Conservation (phyloP, 164 flowering plant genomes). For the Sedum album region DNA sequence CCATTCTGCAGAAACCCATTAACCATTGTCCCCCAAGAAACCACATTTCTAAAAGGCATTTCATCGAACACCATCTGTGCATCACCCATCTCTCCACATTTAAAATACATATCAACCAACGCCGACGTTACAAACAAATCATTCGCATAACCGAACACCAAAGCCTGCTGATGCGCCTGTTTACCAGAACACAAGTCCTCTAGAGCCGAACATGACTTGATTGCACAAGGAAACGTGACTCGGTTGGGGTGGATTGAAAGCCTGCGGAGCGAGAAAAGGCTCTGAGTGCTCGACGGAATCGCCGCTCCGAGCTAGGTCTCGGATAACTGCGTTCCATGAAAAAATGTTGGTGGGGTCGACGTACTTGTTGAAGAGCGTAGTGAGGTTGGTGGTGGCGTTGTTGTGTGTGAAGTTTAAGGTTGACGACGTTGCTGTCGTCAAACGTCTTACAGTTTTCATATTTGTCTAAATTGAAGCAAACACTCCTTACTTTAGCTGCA, state of each 20-base stretch:
- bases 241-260: constrained; percentile 51
- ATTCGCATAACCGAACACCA: constrained; percentile 44
- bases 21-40: constrained; percentile 75
- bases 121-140: constrained; percentile 78
- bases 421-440: background rate
- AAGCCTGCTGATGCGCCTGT: constrained; percentile 69
- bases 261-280: constrained; percentile 68
- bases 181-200: constrained; percentile 43
- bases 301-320: constrained; percentile 66
- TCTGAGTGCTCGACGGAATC: constrained; percentile 56
- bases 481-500: too few species aligned
- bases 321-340: constrained; percentile 80
- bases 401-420: background rate
- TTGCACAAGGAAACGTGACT: constrained; percentile 62
- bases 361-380: constrained; percentile 46
- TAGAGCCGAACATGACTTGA: constrained; percentile 70
- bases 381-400: constrained; percentile 28
- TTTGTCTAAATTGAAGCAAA: too few species aligned
- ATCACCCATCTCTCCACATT: constrained; percentile 46
- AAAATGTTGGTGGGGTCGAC: constrained; percentile 45
- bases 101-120: constrained; percentile 73
- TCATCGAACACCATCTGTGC: constrained; percentile 64
- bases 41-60: constrained; percentile 55
- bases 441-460: background rate
- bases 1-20: constrained; percentile 57